Base-by-base conservation (phyloP, 164 flowering plant species). In the Brasenia schreberi region DNA sequence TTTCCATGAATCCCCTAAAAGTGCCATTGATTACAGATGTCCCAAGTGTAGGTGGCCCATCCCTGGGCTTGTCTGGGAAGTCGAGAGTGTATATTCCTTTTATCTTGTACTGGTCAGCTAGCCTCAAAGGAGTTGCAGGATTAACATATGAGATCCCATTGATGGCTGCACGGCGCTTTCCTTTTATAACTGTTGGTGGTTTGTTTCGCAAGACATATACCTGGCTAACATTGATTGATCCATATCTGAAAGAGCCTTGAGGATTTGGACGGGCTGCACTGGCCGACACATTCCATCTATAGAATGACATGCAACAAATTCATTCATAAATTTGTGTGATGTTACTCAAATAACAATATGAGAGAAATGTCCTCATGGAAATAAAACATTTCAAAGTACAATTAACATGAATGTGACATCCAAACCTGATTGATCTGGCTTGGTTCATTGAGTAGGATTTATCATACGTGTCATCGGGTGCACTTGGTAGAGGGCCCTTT, bases 251-350 rank as follows among this genome's bases (percentile, higher is more conserved):
- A 5, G 99, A 92, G 5, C 99, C 99, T 66, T 95, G 99, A 56
- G 97, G 97, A 58, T 95, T 95, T 6, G 99, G 96, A 5, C 99
- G 97, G 63, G 99, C 97, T 70, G 92, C 99, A 82, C 96, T 84
- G 6, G 97, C 96, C 63, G 96, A 71, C 43, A 86, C 88, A 74
- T 95, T 95, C 91, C 86, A 84, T 80, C 99, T 61, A 70, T 58
- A 19, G 39, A 17, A 10, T 39, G 61, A 67, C 45, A 61, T 17
- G 12, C 59, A 65, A 9, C 63, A 61, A 18, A n/a, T n/a, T 10
- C 63, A 7, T 18, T 61, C 19, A 61, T 7, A 18, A 14, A 58
- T 12, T 58, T 14, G 60, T 18, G 18, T 18, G 60, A 58, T 58
- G 17, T 18, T 12, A 58, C 16, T 58, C 18, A 18, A 58, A 58